Base-by-base conservation (phyloP, 2,329 filamentous ascomycete species). In the Diaporthe vexans region DNA sequence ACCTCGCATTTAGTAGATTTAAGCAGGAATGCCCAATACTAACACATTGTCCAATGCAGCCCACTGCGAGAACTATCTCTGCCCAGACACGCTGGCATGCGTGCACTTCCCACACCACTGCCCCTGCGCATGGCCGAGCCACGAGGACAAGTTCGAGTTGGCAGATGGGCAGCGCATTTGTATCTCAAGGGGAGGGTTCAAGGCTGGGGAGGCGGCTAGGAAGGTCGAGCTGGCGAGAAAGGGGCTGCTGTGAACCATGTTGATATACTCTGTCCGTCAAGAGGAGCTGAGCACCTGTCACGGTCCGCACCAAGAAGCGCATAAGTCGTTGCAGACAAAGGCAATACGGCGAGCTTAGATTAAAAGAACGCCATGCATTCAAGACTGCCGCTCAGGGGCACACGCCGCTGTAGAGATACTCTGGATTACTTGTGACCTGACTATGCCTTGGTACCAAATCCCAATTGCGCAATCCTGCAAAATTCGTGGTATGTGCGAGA, bases 101-200 rank as follows among this genome's bases (percentile, higher is more conserved):
- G 97, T 99, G 9, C 93, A 97, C 82, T 97, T 97, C 85, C 95
- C 97, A 1, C 96, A 98, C 83, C 97, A 99, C 85, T 99, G 97
- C 84, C 97, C 97, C 37, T 99, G 97, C 85, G 89, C 95, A 2
- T 97, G 93, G 86, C 92, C 93, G 1, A 84, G 87, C 11, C 87
- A 93, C 76, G 92, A 96, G 81, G 94, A 96, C 78, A 97, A 97
- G 81, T 90, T 95, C 76, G 94, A 94, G 83, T 79, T 92, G 40
- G 90, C 88, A 7, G 93, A 95, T 5, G 94, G 94, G 0, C 91
- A 91, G 78, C 89, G 93, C 54, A 86, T 95, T 61, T 97, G 94
- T 80, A 87, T 93, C 0, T 94, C 91, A 58, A 94, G 92, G 80
- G 93, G 94, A 2, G 94, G 94, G 0, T 95, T 92, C 84, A 92